Base-by-base conservation (phyloP, 2,329 filamentous ascomycete species). In the Claviceps quebecensis region DNA sequence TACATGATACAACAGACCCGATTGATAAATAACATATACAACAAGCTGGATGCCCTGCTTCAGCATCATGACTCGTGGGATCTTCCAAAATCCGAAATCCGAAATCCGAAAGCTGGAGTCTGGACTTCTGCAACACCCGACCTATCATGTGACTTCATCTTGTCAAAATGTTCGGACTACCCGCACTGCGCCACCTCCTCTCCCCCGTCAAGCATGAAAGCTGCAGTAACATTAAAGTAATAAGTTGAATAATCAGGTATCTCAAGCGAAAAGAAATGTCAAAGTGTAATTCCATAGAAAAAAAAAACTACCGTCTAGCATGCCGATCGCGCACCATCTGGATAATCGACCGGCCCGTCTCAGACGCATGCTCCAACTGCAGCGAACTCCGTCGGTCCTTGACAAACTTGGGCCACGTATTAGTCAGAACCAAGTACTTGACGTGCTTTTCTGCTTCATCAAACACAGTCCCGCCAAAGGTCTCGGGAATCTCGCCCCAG, bases 371-470 rank as follows among this genome's bases (percentile, higher is more conserved):
- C 14, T 52, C 48, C 6, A 59, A 55, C 22, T 61, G 57, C 19
- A 59, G 48, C 5, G 58, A 64, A 22, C 55, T 53, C 11, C 60
- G 54, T 29, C 63, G 56, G 8, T 72, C 67, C 47, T 63, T 67
- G 41, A 77, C 69, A 57, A 75, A 80, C 59, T 76, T 78, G 34
- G 75, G 75, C 81, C 82, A 85, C 0, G 82, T 85, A 59, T 84
- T 84, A 14, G 80, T 83, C 53, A 84, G 66, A 4, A 85, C 80
- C 5, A 84, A 70, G 53, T 84, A 81, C 63, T 82, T 83, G 65
- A 85, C 76, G 57, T 73, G 75, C n/a, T 65, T 63, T 59, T 81
- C 73, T 0, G 80, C 77, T 4, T 66, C 69, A 57, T 83, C 78
- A 58, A 85, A 84, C 2, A 84, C 69, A 0, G 60, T 59, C 4